Conservation (phyloP, 768 basidiomycete genomes). For the Tricholoma saponaceum region DNA sequence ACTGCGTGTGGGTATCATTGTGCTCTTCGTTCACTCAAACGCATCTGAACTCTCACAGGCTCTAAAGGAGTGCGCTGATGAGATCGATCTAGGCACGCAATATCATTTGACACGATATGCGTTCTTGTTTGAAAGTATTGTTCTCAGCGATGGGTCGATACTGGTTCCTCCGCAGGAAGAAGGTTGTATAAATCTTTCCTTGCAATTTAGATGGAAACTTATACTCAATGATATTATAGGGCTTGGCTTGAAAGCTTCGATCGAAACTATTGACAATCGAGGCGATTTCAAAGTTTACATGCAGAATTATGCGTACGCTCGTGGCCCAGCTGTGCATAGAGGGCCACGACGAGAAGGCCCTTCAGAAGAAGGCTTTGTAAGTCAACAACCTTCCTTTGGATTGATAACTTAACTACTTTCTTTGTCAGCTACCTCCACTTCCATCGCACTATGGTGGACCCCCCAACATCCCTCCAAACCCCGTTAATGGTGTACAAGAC, state of each 20-base stretch:
- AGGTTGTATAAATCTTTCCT: slow-evolving; percentile 35
- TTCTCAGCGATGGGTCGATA: slow-evolving; percentile 84
- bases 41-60: slow-evolving; percentile 40
- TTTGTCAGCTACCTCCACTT: slow-evolving; percentile 56
- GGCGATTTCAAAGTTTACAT: slow-evolving; percentile 95
- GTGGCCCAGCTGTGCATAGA: slow-evolving; percentile 51
- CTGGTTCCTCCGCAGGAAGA: slow-evolving; percentile 75
- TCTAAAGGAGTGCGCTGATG: slow-evolving; percentile 92
- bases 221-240: slow-evolving; percentile 20
- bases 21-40: background rate
- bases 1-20: slow-evolving; percentile 63
- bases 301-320: slow-evolving; percentile 95
- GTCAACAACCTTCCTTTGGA: slow-evolving; percentile 28
- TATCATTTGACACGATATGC: slow-evolving; percentile 95
- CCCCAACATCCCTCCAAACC: slow-evolving; percentile 18
- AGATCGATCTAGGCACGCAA: slow-evolving; percentile 96
- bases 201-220: background rate
- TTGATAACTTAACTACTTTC: slow-evolving; percentile 2
- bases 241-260: slow-evolving; percentile 80
- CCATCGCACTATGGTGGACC: slow-evolving; percentile 34
- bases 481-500: slow-evolving; percentile 40
- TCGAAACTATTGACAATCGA: slow-evolving; percentile 91
- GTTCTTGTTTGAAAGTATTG: slow-evolving; percentile 87
- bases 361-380: slow-evolving; percentile 87
- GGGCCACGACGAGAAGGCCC: slow-evolving; percentile 91